Conservation (phyloP, 75 land plant species). For the Picea glauca region DNA sequence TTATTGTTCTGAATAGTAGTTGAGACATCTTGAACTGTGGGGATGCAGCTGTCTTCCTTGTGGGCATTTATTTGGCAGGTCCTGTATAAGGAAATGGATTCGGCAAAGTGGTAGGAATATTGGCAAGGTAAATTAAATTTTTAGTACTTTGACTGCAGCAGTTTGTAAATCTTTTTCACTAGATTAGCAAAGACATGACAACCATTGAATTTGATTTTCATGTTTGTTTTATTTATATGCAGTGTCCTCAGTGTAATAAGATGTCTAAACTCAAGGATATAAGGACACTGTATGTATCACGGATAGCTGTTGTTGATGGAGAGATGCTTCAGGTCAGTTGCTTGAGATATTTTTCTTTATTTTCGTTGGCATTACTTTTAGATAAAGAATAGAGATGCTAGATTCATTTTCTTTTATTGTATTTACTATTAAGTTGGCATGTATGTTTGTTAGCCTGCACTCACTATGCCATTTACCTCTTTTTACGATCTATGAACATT, state of each 20-base stretch:
- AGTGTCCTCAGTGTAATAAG: slow-evolving; percentile 34
- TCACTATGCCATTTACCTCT: not conserved
- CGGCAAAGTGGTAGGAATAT: slow-evolving; percentile 21
- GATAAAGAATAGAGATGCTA: too few species aligned
- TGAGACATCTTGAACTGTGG: too few species aligned
- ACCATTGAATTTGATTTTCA: not conserved
- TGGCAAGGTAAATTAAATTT: slow-evolving; percentile 24
- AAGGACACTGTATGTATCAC: slow-evolving; percentile 26
- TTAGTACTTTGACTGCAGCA: not conserved
- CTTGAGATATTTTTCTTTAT: not conserved
- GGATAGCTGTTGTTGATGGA: slow-evolving; percentile 25
- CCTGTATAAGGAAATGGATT: slow-evolving; percentile 34
- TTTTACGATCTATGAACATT: not conserved
- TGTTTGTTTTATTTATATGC: not conserved
- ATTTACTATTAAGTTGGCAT: too few species aligned
- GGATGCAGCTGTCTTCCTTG: slow-evolving; percentile 25
- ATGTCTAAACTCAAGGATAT: slow-evolving; percentile 22
- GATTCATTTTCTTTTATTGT: too few species aligned
- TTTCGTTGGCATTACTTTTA: too few species aligned
- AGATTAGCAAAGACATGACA: not conserved
- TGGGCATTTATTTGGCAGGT: slow-evolving; percentile 30
- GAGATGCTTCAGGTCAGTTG: slow-evolving; percentile 19
- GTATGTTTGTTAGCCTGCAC: not conserved
- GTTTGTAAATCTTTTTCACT: not conserved
- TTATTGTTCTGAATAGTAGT: too few species aligned